Conservation (phyloP, 345 rosid species). For the Salix caprea region DNA sequence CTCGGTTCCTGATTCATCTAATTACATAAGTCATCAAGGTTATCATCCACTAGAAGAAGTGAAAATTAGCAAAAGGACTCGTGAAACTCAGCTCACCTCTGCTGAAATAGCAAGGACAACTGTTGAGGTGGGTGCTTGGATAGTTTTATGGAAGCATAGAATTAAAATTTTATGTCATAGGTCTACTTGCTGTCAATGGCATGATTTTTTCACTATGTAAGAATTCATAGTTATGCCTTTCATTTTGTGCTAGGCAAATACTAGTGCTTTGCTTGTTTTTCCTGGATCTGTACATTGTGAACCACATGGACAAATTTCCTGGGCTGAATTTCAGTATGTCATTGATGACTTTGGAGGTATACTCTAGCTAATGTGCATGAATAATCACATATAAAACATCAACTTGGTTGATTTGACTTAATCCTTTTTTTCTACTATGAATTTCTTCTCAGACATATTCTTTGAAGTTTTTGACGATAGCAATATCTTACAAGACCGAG, state of each 20-base stretch:
- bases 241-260: constrained; percentile 54
- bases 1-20: constrained; percentile 85
- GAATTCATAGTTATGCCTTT: constrained; percentile 12
- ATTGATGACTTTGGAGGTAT: constrained; percentile 93
- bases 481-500: constrained; percentile 78
- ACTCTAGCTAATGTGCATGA: constrained; percentile 10
- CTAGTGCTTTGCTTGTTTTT: constrained; percentile 69
- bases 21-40: constrained; percentile 43
- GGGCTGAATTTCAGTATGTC: constrained; percentile 80
- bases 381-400: not conserved
- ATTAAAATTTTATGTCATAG: not conserved
- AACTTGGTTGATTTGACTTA: constrained; percentile 3
- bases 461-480: constrained; percentile 70
- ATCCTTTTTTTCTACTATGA: constrained; percentile 1
- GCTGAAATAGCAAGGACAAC: constrained; percentile 87
- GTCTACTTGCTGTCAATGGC: constrained; percentile 2
- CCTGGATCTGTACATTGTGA: constrained; percentile 81
- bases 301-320: constrained; percentile 77
- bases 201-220: not conserved
- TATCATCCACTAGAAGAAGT: constrained; percentile 95
- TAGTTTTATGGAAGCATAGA: not conserved
- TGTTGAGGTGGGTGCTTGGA: constrained; percentile 52
- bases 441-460: constrained; percentile 56
- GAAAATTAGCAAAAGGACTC: constrained; percentile 48
- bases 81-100: constrained; percentile 61